Evolutionary conservation across 352 stramenopile genomes (phyloP).

Genomic region (Globisporangium orthogonon): DNA sequence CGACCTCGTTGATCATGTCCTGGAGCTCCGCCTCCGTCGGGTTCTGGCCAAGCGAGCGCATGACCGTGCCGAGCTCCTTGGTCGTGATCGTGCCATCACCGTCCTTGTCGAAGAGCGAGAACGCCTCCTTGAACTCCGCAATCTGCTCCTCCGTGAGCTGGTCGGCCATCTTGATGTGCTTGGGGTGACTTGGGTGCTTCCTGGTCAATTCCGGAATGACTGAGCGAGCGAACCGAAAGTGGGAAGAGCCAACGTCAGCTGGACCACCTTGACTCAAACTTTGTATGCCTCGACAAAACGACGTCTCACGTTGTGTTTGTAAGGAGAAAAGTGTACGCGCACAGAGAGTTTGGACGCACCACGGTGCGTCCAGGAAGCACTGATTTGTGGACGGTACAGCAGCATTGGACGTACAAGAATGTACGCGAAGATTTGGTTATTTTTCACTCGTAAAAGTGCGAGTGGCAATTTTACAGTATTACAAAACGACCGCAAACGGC

Average conservation of each 20-base stretch:
- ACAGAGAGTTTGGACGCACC: slow-evolving; percentile 1
- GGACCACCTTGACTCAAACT: too few relatives aligned
- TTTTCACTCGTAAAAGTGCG: too few relatives aligned
- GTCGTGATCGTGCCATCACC: slow-evolving; percentile 98
- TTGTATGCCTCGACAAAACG: slow-evolving; percentile 4
- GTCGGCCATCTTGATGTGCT: slow-evolving; percentile 55
- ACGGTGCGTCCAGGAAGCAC: slow-evolving; percentile 5
- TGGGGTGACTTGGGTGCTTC: slow-evolving; percentile 10
- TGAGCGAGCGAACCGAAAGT: too few relatives aligned
- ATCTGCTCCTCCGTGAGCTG: slow-evolving; percentile 95
- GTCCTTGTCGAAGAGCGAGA: slow-evolving; percentile 99
- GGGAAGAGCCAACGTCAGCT: too few relatives aligned
- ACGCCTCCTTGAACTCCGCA: slow-evolving; percentile 99
- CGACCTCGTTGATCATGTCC: slow-evolving; percentile 99
- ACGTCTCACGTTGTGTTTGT: too few relatives aligned
- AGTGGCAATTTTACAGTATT: too few relatives aligned
- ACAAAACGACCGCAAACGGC: too few relatives aligned
- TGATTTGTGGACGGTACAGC: too few relatives aligned
- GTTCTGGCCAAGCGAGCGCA: slow-evolving; percentile 98
- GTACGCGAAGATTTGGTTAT: too few relatives aligned
- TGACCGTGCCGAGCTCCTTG: slow-evolving; percentile 98
- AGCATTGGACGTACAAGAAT: too few relatives aligned
- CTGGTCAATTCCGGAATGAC: slow-evolving; percentile 60
- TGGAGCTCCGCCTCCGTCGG: slow-evolving; percentile 96
- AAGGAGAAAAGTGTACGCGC: slow-evolving; percentile 15